Percentiles rank a stretch among this genome's conserved stretches.
Evolutionary conservation across 192 early-diverging fungal genomes (phyloP).

Genomic region (Podila horticola): DNA sequence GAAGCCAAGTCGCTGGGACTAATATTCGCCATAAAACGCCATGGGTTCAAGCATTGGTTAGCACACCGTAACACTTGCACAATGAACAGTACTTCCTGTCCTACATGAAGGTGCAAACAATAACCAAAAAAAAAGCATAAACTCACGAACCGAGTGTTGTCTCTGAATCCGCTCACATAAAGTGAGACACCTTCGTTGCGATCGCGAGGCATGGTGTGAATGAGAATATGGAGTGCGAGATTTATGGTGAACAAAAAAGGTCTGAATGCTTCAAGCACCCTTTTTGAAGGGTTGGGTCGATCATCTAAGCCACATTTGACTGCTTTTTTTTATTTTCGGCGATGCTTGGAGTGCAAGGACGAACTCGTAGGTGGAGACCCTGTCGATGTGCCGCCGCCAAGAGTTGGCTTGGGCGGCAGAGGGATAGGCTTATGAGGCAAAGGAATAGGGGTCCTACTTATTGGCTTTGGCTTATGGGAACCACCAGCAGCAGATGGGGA

Average conservation of each 20-base stretch:
- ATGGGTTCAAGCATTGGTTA: too few species aligned
- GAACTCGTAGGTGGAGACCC: background rate
- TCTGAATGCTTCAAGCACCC: background rate
- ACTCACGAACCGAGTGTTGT: slow-evolving; percentile 41
- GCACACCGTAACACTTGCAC: too few species aligned
- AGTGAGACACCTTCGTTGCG: slow-evolving; percentile 43
- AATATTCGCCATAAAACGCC: background rate
- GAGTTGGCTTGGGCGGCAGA: slow-evolving; percentile 20
- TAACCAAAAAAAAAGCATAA: background rate
- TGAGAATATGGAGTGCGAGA: slow-evolving; percentile 4
- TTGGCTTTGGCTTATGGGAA: slow-evolving; percentile 9
- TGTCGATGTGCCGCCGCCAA: background rate
- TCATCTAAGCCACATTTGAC: slow-evolving; percentile 1
- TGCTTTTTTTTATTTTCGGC: slow-evolving; percentile 5
- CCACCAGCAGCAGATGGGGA: background rate
- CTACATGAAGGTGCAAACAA: too few species aligned
- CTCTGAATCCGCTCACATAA: slow-evolving; percentile 50
- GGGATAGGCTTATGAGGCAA: slow-evolving; percentile 41
- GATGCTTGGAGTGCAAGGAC: background rate
- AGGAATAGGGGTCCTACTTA: slow-evolving; percentile 27
- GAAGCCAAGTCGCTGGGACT: slow-evolving; percentile 47
- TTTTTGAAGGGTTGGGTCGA: background rate
- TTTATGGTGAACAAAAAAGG: too few species aligned
- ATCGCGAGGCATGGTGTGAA: slow-evolving; percentile 40
- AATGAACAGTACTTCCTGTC: too few species aligned